phyloP scores from a whole-genome alignment of 305 asterid genomes.

The Solanum hybrid region DNA sequence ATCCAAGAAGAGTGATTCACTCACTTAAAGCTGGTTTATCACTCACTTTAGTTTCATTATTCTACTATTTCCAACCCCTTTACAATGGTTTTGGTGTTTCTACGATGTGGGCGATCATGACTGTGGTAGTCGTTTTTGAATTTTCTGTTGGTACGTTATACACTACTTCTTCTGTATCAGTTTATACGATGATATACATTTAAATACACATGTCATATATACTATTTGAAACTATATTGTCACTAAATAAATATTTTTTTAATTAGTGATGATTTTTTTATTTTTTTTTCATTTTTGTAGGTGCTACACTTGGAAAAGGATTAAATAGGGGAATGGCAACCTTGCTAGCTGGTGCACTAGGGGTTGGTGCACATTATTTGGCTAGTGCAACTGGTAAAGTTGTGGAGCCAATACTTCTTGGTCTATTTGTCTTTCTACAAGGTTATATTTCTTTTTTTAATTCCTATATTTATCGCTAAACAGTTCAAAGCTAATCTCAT shows the following conservation, averaged over 20 bases:
- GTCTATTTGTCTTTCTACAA: conserved; percentile 54
- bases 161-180: neutral
- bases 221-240: neutral
- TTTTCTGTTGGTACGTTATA: conserved; percentile 52
- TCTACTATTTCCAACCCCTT: conserved; percentile 59
- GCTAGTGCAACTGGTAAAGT: conserved; percentile 47
- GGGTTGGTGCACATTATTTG: conserved; percentile 59
- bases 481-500: neutral
- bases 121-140: conserved; percentile 78
- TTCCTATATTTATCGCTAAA: neutral
- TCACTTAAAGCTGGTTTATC: conserved; percentile 70
- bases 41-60: conserved; percentile 51
- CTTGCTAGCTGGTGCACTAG: conserved; percentile 53
- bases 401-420: conserved; percentile 58
- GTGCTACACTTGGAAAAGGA: conserved; percentile 73
- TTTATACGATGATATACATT: neutral
- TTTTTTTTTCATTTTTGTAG: conserved; percentile 15
- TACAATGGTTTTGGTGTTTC: conserved; percentile 56
- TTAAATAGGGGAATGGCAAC: conserved; percentile 70
- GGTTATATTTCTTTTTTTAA: conserved; percentile 18
- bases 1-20: conserved; percentile 66
- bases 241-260: neutral
- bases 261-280: too few species aligned
- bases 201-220: neutral
- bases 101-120: conserved; percentile 82